Base-by-base conservation (phyloP, 768 basidiomycete species). In the Multifurca ochricompacta region DNA sequence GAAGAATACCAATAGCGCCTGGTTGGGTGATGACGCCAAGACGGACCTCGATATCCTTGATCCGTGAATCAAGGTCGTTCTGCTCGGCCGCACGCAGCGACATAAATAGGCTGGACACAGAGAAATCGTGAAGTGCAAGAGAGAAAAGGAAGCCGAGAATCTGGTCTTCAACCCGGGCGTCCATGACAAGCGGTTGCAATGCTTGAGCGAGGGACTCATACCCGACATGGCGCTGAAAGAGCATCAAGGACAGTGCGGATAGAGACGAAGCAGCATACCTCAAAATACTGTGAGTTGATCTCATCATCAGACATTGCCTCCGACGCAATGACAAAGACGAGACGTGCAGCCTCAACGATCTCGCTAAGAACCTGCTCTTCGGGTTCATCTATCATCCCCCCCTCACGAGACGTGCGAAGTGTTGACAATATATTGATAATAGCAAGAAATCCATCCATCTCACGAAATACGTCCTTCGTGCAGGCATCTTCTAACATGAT, bases 381-480 rank as follows among this genome's bases (percentile, higher is more conserved):
- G 4, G 70, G 69, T 42, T 71, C 72, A 3, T 68, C 65, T 1
- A 72, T 66, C 2, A 69, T 59, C 31, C 66, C 61, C 27, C 67
- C 64, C 18, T 68, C 64, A 52, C 65, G 63, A 9, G 61, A 57
- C 23, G 71, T 70, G 48, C 75, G 67, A 0, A 85, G 67, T 0
- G 79, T 80, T 1, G 87, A 85, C 4, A 92, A 71, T 28, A 85
- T 75, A 61, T 80, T 86, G 69, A 90, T 81, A 30, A 90, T 70
- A 9, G 81, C 77, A 18, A 91, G 71, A 65, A 90, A 91, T 1
- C 90, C 90, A 57, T 91, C 90, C 63, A 85, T 72, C 63, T 90
- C 86, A 4, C 90, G 75, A 66, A 92, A 91, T 18, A 83, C 81
- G 52, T 84, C 82, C 66, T 83, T 86, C 10, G 85, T 85, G 39